Base-by-base conservation (phyloP, 306 rosid genomes). In the Corylus americana region DNA sequence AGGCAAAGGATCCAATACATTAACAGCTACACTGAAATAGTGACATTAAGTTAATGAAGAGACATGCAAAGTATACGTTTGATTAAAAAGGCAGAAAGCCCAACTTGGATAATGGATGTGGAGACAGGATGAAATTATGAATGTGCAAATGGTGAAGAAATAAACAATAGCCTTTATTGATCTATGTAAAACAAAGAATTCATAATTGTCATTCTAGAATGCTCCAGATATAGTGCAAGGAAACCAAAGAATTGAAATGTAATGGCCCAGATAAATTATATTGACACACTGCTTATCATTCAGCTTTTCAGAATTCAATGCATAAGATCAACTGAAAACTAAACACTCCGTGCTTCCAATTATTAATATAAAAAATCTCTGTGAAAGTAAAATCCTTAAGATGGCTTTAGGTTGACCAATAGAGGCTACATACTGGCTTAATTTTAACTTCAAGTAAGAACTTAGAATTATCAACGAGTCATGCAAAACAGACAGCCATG, bases 1-100 rank as follows among this genome's bases (percentile, higher is more conserved):
- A 64, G 81, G 79, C 59, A 78, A 14, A 25, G 44, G 64, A 79
- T 2, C 29, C 55, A 20, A 45, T 10, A 72, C 61, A 75, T 54
- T 54, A 51, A 58, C 57, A 44, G 29, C 13, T 11, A 58, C 62
- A 51, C 44, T 70, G 53, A 49, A 49, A 75, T 37, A 47, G 7
- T 45, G 8, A 45, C 69, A 69, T 77, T 11, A 73, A 75, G 54
- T 55, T 71, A 22, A 55, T 53, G 75, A 73, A 72, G 22, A 44
- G 20, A 14, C 20, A 77, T 72, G 53, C 22, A 49, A 42, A 31
- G 76, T 76, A 78, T 71, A 48, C 29, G 71, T 25, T 63, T 63
- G 44, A 48, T 11, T 39, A 81, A 66, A 55, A 74, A 44, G 68
- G 66, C 62, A 35, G 58, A 67, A 67, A 57, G 25, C 64, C 64